These are phyloP conservation scores for Kluyveromyces marxianus DNA, from an alignment of 1,139 yeast genomes.

Conservation along the genomic window DNA sequence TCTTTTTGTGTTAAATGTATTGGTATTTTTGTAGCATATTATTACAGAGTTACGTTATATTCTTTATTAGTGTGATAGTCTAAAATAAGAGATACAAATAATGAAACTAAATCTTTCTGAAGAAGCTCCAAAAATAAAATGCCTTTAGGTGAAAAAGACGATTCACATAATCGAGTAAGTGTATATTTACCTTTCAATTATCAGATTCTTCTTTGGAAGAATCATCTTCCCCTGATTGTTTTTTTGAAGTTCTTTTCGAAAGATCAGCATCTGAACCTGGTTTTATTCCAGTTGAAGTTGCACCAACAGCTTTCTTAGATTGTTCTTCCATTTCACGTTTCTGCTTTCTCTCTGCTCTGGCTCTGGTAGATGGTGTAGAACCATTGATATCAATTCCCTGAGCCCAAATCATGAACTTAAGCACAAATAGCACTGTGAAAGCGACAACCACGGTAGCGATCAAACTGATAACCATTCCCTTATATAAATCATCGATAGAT, in stretches of 20 bases:
- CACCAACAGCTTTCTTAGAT: not conserved
- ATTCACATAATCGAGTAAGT: no score
- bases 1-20: no score
- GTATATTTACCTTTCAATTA: no score
- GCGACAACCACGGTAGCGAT: slow-evolving; percentile 6
- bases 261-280: no score
- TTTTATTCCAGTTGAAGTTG: no score
- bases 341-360: not conserved
- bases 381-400: slow-evolving; percentile 3
- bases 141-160: not conserved
- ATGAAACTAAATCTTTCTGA: not conserved
- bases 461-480: slow-evolving; percentile 8
- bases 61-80: no score
- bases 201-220: no score
- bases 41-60: no score
- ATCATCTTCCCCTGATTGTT: no score
- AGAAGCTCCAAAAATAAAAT: not conserved
- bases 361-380: not conserved
- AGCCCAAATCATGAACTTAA: slow-evolving; percentile 6
- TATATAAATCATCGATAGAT: slow-evolving; percentile 7
- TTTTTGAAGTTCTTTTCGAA: no score
- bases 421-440: slow-evolving; percentile 5
- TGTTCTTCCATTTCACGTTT: not conserved
- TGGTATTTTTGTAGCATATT: no score
- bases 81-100: no score